These are phyloP conservation scores for Ophiostoma ulmi DNA, from an alignment of 2,329 filamentous ascomycete species.

Conservation along the genomic window DNA sequence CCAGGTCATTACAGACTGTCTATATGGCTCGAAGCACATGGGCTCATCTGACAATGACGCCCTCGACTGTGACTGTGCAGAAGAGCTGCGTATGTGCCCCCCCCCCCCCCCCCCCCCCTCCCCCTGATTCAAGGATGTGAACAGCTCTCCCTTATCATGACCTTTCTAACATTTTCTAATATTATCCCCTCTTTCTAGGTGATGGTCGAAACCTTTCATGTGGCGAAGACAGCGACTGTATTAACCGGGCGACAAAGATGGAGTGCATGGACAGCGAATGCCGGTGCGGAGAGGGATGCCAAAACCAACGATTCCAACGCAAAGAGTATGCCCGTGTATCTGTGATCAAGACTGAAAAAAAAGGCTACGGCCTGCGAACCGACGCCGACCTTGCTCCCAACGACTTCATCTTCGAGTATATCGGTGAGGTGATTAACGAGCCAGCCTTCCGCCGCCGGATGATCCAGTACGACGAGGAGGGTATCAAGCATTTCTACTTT, in stretches of 20 bases:
- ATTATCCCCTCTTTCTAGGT: slow-evolving; percentile 38
- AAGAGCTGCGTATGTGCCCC: slow-evolving; percentile 83
- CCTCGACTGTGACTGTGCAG: slow-evolving; percentile 88
- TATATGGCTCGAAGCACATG: slow-evolving; percentile 86
- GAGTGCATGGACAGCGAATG: slow-evolving; percentile 81
- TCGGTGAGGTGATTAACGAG: slow-evolving; percentile 97
- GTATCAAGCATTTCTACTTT: slow-evolving; percentile 99
- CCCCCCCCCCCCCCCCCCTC: no score
- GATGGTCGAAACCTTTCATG: slow-evolving; percentile 74
- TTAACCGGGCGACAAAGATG: slow-evolving; percentile 97
- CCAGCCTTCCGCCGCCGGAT: slow-evolving; percentile 82
- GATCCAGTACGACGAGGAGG: slow-evolving; percentile 88
- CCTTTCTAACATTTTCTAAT: slow-evolving; percentile 23
- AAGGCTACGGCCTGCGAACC: slow-evolving; percentile 85
- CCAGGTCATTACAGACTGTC: slow-evolving; percentile 74
- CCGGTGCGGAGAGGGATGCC: slow-evolving; percentile 79
- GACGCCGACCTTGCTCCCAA: slow-evolving; percentile 71
- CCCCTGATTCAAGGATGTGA: background rate
- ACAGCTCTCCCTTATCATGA: background rate
- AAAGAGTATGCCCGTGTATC: slow-evolving; percentile 86
- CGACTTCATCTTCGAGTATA: slow-evolving; percentile 97
- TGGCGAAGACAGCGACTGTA: slow-evolving; percentile 94
- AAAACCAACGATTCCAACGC: slow-evolving; percentile 91
- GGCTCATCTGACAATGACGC: slow-evolving; percentile 85
- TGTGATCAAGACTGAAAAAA: slow-evolving; percentile 97